These are phyloP conservation scores for Schwanniomyces vanrijiae DNA, from an alignment of 805 yeast species.

Conservation along the genomic window DNA sequence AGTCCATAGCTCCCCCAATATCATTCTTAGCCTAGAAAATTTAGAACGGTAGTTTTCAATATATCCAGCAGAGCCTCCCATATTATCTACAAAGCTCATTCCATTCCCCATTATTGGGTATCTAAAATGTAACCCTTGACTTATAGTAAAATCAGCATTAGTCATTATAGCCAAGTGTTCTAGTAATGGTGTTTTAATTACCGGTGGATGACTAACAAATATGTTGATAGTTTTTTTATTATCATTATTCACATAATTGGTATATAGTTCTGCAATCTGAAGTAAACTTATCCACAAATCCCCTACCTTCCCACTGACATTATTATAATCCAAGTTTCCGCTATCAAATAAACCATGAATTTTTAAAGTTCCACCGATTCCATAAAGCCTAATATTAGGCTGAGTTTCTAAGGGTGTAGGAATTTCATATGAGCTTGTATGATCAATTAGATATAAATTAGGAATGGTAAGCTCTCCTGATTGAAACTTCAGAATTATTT, in stretches of 20 bases:
- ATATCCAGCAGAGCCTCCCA: slow-evolving; percentile 32
- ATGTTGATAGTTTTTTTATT: slow-evolving; percentile 51
- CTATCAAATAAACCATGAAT: slow-evolving; percentile 64
- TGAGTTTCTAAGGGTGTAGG: slow-evolving; percentile 41
- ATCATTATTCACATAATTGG: slow-evolving; percentile 11
- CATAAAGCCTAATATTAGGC: slow-evolving; percentile 53
- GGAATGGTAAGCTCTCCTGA: slow-evolving; percentile 52
- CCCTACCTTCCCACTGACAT: slow-evolving; percentile 41
- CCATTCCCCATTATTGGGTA: slow-evolving; percentile 72
- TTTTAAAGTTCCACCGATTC: slow-evolving; percentile 71
- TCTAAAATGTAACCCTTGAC: slow-evolving; percentile 71
- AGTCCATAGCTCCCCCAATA: slow-evolving; percentile 64
- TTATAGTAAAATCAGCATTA: slow-evolving; percentile 69
- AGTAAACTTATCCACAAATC: slow-evolving; percentile 72
- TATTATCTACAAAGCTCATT: slow-evolving; percentile 57
- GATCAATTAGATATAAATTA: slow-evolving; percentile 64
- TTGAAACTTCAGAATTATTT: slow-evolving; percentile 62
- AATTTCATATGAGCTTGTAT: slow-evolving; percentile 45
- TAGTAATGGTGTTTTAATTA: slow-evolving; percentile 65
- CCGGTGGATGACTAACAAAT: slow-evolving; percentile 68
- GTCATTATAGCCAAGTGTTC: slow-evolving; percentile 66
- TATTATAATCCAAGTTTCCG: slow-evolving; percentile 17
- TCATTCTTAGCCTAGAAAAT: slow-evolving; percentile 59
- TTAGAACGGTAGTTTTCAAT: slow-evolving; percentile 63
- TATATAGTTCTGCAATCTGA: slow-evolving; percentile 63